These are phyloP conservation scores for Leptographium procerum DNA, from an alignment of 2,329 filamentous ascomycete species.

Conservation along the genomic window DNA sequence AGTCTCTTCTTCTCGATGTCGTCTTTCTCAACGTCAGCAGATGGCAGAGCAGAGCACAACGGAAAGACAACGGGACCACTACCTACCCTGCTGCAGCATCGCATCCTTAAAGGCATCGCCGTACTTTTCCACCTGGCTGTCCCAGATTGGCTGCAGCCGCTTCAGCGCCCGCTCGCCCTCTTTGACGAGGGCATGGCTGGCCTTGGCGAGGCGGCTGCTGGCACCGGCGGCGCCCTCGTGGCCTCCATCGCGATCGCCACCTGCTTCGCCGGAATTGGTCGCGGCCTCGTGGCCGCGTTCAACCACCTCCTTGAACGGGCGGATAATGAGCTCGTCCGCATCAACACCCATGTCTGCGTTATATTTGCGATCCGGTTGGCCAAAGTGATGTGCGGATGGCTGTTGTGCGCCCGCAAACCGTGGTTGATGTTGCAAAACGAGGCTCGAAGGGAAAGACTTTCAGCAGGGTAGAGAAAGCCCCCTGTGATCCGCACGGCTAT, in stretches of 20 bases:
- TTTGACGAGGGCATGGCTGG: slow-evolving; percentile 18
- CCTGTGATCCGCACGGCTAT: neutral
- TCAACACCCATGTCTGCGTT: slow-evolving; percentile 16
- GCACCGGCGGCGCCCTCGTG: slow-evolving; percentile 8
- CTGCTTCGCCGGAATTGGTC: slow-evolving; percentile 18
- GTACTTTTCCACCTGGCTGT: slow-evolving; percentile 23
- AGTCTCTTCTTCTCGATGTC: slow-evolving; percentile 19
- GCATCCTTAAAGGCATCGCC: slow-evolving; percentile 24
- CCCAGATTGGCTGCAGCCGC: slow-evolving; percentile 26
- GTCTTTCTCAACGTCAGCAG: slow-evolving; percentile 10
- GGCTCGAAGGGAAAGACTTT: neutral
- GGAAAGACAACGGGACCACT: neutral
- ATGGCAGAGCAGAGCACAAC: too few species aligned
- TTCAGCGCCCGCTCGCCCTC: slow-evolving; percentile 25
- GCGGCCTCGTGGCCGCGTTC: slow-evolving; percentile 26
- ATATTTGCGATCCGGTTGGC: too few species aligned
- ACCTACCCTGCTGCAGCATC: slow-evolving; percentile 23
- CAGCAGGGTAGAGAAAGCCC: neutral
- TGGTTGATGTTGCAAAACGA: neutral
- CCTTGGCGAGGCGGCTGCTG: slow-evolving; percentile 20
- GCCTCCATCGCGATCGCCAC: slow-evolving; percentile 10
- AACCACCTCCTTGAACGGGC: slow-evolving; percentile 28
- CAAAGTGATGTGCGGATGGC: neutral
- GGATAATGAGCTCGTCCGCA: slow-evolving; percentile 19
- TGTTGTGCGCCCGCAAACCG: neutral